Percentiles rank a stretch among this genome's conserved stretches.
phyloP scores from a whole-genome alignment of 2,329 filamentous ascomycete species.

The Penicillium janthinellum region DNA sequence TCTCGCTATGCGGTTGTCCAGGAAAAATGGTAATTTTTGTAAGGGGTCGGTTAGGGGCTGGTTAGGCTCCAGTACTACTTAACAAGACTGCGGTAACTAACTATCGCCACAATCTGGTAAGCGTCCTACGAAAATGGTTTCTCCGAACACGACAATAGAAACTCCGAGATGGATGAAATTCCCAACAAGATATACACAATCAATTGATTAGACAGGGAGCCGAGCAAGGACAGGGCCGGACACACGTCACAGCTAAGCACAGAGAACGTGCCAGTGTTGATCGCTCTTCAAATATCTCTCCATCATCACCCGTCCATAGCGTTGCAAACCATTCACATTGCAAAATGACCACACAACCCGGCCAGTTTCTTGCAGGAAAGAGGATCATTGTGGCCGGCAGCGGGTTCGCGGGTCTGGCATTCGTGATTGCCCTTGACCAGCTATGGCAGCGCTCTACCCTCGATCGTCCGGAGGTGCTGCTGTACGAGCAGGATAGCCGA shows the following conservation, averaged over 20 bases:
- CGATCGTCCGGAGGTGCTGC: slow-evolving; percentile 36
- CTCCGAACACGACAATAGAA: too few relatives aligned
- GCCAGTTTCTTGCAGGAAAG: slow-evolving; percentile 34
- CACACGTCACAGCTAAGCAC: not conserved
- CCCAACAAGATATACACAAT: too few relatives aligned
- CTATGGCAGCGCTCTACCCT: slow-evolving; percentile 34
- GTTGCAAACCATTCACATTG: not conserved
- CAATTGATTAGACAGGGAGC: too few relatives aligned
- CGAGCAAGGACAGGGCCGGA: too few relatives aligned
- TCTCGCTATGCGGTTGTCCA: too few relatives aligned
- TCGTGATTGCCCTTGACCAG: slow-evolving; percentile 44
- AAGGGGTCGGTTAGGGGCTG: too few relatives aligned
- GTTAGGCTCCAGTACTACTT: too few relatives aligned
- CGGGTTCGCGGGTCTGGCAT: slow-evolving; percentile 48
- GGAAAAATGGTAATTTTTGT: too few relatives aligned
- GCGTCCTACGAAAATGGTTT: too few relatives aligned
- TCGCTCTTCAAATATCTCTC: not conserved
- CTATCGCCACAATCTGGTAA: too few relatives aligned
- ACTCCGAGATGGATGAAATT: too few relatives aligned
- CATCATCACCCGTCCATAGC: not conserved
- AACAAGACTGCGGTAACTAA: too few relatives aligned
- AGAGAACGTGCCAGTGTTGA: not conserved
- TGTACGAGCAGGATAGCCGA: not conserved
- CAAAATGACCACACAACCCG: slow-evolving; percentile 2
- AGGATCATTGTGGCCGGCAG: slow-evolving; percentile 48